Conservation (phyloP, 441 rosid species). For the Manihot esculenta region DNA sequence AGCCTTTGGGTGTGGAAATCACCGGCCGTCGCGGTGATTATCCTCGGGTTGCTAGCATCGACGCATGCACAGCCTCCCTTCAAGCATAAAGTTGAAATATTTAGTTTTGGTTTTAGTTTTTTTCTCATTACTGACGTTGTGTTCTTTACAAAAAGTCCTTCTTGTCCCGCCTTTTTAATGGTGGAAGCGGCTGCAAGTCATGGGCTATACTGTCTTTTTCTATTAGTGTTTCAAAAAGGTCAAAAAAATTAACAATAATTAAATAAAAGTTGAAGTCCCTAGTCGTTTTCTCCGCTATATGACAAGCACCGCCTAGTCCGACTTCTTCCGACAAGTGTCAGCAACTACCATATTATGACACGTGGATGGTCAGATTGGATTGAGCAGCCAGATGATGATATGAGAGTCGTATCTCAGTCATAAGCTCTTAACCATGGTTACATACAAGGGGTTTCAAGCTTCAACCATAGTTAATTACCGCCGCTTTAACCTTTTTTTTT, state of each 20-base stretch:
- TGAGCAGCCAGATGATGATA: constrained; percentile 21
- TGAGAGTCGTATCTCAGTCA: constrained; percentile 19
- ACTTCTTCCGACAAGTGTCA: constrained; percentile 50
- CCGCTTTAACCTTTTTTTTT: constrained; percentile 30
- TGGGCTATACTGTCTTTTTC: neutral
- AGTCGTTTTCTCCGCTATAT: constrained; percentile 27
- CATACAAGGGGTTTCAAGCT: neutral
- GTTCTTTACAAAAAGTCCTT: constrained; percentile 2
- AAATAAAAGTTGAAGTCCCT: no score
- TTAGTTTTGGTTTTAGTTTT: neutral
- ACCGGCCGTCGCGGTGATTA: no score
- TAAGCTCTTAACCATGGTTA: constrained; percentile 35
- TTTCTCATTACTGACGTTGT: neutral
- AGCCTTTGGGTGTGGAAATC: no score
- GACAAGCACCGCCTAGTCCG: constrained; percentile 68
- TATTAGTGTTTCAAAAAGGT: neutral
- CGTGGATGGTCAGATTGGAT: constrained; percentile 47
- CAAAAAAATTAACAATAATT: no score
- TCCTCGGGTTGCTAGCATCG: no score
- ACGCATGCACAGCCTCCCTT: no score
- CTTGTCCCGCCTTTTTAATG: neutral
- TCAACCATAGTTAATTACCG: constrained; percentile 40
- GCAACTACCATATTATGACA: constrained; percentile 23
- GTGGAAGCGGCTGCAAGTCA: neutral
- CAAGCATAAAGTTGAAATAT: no score